phyloP scores from a whole-genome alignment of 768 basidiomycete genomes.

The Lepiota brunneoincarnata region DNA sequence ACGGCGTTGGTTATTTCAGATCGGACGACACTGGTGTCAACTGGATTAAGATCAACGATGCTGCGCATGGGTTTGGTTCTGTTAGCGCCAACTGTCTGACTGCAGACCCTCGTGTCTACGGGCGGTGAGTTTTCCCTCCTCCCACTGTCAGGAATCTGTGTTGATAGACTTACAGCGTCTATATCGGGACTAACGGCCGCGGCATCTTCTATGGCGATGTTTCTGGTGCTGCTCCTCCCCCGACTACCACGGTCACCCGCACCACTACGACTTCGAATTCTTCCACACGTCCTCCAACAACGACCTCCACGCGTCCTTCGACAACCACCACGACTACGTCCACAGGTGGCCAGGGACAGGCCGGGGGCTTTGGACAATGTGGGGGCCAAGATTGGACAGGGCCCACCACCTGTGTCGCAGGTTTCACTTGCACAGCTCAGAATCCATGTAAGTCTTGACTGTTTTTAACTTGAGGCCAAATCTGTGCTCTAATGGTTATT shows the following conservation, averaged over 20 bases:
- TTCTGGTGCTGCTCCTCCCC: conserved; percentile 24
- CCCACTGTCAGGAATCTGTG: neutral
- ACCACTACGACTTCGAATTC: conserved; percentile 17
- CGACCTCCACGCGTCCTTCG: conserved; percentile 13
- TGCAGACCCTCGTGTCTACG: conserved; percentile 52
- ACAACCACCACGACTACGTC: conserved; percentile 22
- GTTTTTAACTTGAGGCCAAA: neutral
- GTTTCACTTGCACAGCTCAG: conserved; percentile 32
- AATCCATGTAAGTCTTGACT: conserved; percentile 37
- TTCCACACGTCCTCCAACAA: conserved; percentile 12
- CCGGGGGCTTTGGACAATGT: conserved; percentile 38
- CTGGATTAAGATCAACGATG: conserved; percentile 62
- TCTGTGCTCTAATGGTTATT: neutral
- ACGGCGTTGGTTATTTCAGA: conserved; percentile 49
- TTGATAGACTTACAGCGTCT: conserved; percentile 35
- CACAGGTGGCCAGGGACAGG: conserved; percentile 20
- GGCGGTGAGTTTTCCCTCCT: conserved; percentile 36
- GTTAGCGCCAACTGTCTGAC: conserved; percentile 43
- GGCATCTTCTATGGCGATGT: conserved; percentile 53
- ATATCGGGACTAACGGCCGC: conserved; percentile 60
- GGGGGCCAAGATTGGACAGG: conserved; percentile 42
- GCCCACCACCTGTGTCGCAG: conserved; percentile 35
- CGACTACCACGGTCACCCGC: conserved; percentile 25
- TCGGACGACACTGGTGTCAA: conserved; percentile 53
- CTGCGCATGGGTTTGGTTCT: conserved; percentile 54